phyloP scores from a whole-genome alignment of 768 basidiomycete genomes.

The Mycena amicta region DNA sequence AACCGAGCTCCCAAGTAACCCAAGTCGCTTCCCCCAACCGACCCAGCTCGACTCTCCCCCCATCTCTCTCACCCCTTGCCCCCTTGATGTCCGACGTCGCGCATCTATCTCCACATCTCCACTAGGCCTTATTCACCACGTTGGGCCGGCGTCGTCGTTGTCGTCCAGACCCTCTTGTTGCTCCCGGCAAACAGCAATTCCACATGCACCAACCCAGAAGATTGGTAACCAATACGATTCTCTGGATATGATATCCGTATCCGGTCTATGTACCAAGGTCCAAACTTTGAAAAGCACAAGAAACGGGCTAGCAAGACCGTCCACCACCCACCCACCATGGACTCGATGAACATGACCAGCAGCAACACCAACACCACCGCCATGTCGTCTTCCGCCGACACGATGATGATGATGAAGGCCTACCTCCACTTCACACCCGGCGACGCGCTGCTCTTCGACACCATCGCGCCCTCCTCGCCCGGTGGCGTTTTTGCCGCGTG shows the following conservation, averaged over 20 bases:
- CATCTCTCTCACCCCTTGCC: not conserved
- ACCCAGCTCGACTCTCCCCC: not conserved
- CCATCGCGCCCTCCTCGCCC: conserved; percentile 65
- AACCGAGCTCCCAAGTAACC: not conserved
- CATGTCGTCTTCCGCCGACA: conserved; percentile 21
- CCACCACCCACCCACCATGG: not conserved
- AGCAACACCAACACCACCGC: conserved; percentile 1
- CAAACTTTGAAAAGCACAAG: not conserved
- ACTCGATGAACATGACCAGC: conserved; percentile 15
- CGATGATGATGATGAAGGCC: conserved; percentile 56
- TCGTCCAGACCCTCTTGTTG: not conserved
- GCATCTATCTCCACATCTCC: too few species aligned
- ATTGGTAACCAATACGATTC: not conserved
- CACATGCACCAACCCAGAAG: not conserved
- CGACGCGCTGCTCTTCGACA: conserved; percentile 67
- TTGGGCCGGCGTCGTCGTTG: not conserved
- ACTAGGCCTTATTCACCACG: not conserved
- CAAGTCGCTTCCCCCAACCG: not conserved
- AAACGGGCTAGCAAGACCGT: not conserved
- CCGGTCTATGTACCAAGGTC: too few species aligned
- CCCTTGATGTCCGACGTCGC: not conserved
- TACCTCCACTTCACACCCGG: conserved; percentile 71
- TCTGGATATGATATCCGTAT: not conserved
- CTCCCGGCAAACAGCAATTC: not conserved
- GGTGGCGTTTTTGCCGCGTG: conserved; percentile 79